Conservation (phyloP, 768 basidiomycete species). For the Boletus fagicola region DNA sequence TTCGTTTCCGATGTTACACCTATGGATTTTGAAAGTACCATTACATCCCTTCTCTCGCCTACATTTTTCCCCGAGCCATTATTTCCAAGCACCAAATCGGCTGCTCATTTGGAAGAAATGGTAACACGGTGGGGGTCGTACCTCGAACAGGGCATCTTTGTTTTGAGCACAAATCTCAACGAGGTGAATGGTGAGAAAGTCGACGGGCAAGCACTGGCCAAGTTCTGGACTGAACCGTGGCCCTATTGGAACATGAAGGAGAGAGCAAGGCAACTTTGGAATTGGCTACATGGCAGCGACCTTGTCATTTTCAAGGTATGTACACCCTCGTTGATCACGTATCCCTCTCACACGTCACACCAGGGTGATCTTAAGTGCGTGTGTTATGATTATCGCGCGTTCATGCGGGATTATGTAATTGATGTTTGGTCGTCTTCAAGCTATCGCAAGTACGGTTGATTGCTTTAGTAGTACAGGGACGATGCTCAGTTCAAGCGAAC, state of each 20-base stretch:
- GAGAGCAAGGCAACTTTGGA: conserved; percentile 51
- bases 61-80: conserved; percentile 53
- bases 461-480: background rate
- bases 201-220: conserved; percentile 27
- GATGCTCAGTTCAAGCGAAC: conserved; percentile 4
- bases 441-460: conserved; percentile 72
- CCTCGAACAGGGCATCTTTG: conserved; percentile 67
- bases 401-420: background rate
- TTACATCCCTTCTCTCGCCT: conserved; percentile 52
- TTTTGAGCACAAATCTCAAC: conserved; percentile 49
- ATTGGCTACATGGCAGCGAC: conserved; percentile 49
- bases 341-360: conserved; percentile 20
- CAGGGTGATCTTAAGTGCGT: conserved; percentile 90
- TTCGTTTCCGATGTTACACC: conserved; percentile 96
- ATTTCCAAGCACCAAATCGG: conserved; percentile 27
- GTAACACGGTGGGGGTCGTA: conserved; percentile 71
- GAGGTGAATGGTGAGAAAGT: conserved; percentile 22
- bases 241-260: conserved; percentile 75
- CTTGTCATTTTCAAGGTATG: conserved; percentile 84
- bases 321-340: background rate
- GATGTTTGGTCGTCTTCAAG: conserved; percentile 34
- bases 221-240: conserved; percentile 74
- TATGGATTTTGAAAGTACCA: conserved; percentile 66
- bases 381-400: background rate
- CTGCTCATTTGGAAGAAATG: conserved; percentile 53